phyloP scores from a whole-genome alignment of 2,329 filamentous ascomycete species.

The Calonectria pteridis region DNA sequence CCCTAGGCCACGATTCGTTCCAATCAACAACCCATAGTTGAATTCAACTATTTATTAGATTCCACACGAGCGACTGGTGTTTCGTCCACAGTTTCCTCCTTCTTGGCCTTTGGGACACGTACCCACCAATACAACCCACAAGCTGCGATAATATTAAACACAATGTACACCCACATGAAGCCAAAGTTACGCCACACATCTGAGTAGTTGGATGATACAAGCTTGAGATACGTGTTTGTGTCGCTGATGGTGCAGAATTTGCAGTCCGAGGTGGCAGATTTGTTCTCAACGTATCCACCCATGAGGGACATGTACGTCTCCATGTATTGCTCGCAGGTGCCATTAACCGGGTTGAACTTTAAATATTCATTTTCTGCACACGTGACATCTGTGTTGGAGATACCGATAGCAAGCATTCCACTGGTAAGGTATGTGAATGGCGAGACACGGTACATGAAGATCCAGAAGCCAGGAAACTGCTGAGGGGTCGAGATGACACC shows the following conservation, averaged over 20 bases:
- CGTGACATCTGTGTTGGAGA: neutral
- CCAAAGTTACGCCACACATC: neutral
- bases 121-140: constrained; percentile 2
- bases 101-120: neutral
- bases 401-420: neutral
- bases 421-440: neutral
- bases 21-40: neutral
- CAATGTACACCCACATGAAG: neutral
- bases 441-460: constrained; percentile 3
- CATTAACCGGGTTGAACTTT: neutral
- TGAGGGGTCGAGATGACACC: neutral
- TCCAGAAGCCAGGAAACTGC: neutral
- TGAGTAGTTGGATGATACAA: neutral
- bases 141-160: neutral
- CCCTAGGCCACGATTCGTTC: neutral
- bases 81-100: neutral
- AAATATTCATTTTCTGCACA: neutral
- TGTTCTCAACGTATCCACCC: neutral
- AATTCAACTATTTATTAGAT: neutral
- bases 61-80: neutral
- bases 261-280: neutral
- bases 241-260: neutral
- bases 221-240: neutral
- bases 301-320: neutral
- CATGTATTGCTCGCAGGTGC: neutral